Evolutionary conservation across 306 rosid species (phyloP).

Genomic region (Trifolium pratense): DNA sequence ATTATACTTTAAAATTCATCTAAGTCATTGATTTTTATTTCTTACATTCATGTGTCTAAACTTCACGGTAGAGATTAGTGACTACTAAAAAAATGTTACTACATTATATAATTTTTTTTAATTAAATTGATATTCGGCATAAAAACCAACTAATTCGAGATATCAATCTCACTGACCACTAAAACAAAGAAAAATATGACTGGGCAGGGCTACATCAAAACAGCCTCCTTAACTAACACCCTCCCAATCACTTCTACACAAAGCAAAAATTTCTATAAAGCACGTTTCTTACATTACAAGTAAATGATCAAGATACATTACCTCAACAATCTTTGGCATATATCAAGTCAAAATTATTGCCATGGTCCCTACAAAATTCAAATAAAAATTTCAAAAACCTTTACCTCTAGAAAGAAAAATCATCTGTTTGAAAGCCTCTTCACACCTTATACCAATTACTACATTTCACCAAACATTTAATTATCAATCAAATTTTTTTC

Average conservation of each 20-base stretch:
- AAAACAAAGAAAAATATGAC: background rate
- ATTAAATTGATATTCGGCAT: no score
- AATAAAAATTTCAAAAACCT: constrained; percentile 9
- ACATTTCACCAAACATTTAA: constrained; percentile 61
- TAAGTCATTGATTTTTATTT: no score
- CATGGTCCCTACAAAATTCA: constrained; percentile 40
- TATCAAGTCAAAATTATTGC: constrained; percentile 46
- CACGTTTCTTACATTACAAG: constrained; percentile 47
- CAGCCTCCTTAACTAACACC: constrained; percentile 42
- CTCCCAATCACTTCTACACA: constrained; percentile 35
- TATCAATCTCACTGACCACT: no score
- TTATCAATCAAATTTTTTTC: constrained; percentile 34
- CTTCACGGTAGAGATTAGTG: no score
- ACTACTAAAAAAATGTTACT: no score
- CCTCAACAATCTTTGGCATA: constrained; percentile 48
- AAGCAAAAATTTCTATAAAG: constrained; percentile 44
- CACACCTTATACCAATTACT: constrained; percentile 51
- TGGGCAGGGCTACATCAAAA: constrained; percentile 30
- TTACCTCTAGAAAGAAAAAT: constrained; percentile 38
- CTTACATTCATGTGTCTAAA: no score
- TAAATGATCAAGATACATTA: constrained; percentile 39
- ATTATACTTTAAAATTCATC: no score
- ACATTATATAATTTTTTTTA: no score
- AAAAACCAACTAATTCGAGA: no score
- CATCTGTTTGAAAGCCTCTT: constrained; percentile 52